Evolutionary conservation across 805 yeast species (phyloP).

Genomic region (Ogataea haglerorum): DNA sequence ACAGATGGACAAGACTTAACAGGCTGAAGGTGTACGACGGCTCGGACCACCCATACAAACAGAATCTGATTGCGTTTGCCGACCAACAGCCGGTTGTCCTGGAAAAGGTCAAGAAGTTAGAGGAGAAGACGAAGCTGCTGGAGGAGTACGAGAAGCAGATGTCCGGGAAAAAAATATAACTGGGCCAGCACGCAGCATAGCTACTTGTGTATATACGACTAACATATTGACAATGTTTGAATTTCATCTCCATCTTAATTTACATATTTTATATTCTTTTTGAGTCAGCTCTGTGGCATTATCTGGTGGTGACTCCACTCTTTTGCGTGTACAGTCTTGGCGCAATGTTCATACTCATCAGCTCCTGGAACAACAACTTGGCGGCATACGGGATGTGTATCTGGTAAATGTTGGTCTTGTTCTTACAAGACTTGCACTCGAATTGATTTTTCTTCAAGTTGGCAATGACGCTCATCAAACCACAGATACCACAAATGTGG

Average conservation of each 20-base stretch:
- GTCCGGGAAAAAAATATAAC: slow-evolving; percentile 23
- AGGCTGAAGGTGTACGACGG: slow-evolving; percentile 88
- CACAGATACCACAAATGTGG: slow-evolving; percentile 97
- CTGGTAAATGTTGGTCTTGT: slow-evolving; percentile 97
- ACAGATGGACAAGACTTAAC: slow-evolving; percentile 72
- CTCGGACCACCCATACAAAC: slow-evolving; percentile 79
- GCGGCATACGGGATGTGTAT: slow-evolving; percentile 98
- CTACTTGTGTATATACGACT: slow-evolving; percentile 3
- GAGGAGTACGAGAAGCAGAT: slow-evolving; percentile 27
- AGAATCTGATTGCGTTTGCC: slow-evolving; percentile 80
- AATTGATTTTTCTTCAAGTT: slow-evolving; percentile 96
- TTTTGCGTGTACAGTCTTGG: slow-evolving; percentile 93
- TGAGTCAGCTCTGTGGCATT: slow-evolving; percentile 1
- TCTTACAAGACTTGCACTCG: slow-evolving; percentile 98
- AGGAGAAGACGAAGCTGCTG: slow-evolving; percentile 23
- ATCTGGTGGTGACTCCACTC: slow-evolving; percentile 33
- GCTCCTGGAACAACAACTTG: slow-evolving; percentile 94
- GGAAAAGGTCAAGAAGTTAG: slow-evolving; percentile 40
- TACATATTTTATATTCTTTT: slow-evolving; percentile 4
- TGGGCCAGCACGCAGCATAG: background rate
- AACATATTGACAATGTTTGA: background rate
- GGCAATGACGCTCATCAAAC: slow-evolving; percentile 96
- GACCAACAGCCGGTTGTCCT: slow-evolving; percentile 62
- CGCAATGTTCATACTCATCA: slow-evolving; percentile 99
- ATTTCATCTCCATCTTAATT: slow-evolving; percentile 2